Percentiles rank a stretch among this genome's conserved stretches.
Conservation (phyloP, 352 stramenopile species). For the Phytophthora pinifolia region DNA sequence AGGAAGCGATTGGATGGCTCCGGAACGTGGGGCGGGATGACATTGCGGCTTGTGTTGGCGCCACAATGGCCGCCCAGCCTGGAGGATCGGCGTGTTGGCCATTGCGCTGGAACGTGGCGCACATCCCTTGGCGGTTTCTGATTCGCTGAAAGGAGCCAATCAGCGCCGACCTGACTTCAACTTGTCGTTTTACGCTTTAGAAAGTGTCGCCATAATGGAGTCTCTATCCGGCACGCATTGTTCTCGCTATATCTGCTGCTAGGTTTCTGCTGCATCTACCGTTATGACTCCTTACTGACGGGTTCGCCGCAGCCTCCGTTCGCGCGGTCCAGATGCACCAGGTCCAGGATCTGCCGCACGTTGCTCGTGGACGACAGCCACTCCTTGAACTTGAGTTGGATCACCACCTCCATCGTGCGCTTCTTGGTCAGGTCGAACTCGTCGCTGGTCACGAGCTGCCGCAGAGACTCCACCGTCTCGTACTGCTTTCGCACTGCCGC, state of each 20-base stretch:
- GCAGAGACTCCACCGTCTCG: slow-evolving; percentile 74
- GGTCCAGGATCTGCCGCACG: slow-evolving; percentile 85
- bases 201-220: too few species aligned
- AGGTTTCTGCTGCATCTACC: slow-evolving; percentile 3
- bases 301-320: slow-evolving; percentile 22
- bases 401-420: slow-evolving; percentile 78
- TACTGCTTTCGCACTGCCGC: slow-evolving; percentile 64
- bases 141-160: slow-evolving; percentile 48
- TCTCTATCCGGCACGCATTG: slow-evolving; percentile 31
- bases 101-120: slow-evolving; percentile 35
- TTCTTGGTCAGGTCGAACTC: slow-evolving; percentile 83
- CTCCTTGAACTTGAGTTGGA: slow-evolving; percentile 86
- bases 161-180: slow-evolving; percentile 23
- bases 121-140: slow-evolving; percentile 45
- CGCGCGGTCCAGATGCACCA: slow-evolving; percentile 78
- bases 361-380: slow-evolving; percentile 88
- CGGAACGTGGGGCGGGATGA: slow-evolving; percentile 32
- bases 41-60: slow-evolving; percentile 17
- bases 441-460: slow-evolving; percentile 71
- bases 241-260: background rate
- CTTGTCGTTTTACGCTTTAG: slow-evolving; percentile 17
- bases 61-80: slow-evolving; percentile 27
- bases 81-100: slow-evolving; percentile 14
- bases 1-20: slow-evolving; percentile 16
- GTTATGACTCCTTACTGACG: slow-evolving; percentile 25